Base-by-base conservation (phyloP, 495 filamentous ascomycete species). In the Hypomontagnella submonticulosa region DNA sequence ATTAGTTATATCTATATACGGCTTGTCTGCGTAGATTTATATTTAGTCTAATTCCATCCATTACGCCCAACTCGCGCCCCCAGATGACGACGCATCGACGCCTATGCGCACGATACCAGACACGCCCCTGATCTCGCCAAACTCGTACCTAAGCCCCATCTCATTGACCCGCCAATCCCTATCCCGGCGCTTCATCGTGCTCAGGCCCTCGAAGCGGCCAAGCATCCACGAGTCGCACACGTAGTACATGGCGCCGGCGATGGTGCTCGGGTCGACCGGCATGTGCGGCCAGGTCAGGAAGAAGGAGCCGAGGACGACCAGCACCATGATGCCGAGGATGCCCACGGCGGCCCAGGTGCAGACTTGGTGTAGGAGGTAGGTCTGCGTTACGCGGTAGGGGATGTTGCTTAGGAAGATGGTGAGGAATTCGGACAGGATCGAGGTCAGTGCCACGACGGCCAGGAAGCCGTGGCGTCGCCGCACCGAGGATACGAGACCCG, bases 341-440 rank as follows among this genome's bases (percentile, higher is more conserved):
- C 62, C 70, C 0, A 80, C 56, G 16, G 73, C 66, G 10, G 73
- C 47, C 68, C 74, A 79, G 3, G 63, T 73, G 18, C 75, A 77
- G 10, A 75, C 60, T 7, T 51, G 40, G 58, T 75, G 73, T 10
- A 71, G 70, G 1, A 63, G 54, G 38, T 63, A 76, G 15, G 74
- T 77, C 53, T 75, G 71, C 5, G 71, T 77, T 9, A 74, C 54
- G n/a, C 58, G 63, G 63, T 70, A 80, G 3, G 76, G 79, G 7
- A 82, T 68, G 48, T 77, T 78, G 62, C 66, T 49, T 0, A 82
- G 64, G 27, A 76, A 67, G 41, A 80, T 71, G 8, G 77, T 74
- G 2, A 76, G 57, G 27, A 74, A 72, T 56, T 80, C 75, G 23
- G 76, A 74, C 0, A 77, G 66, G 30, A 80, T 64, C 1, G 76